Base-by-base conservation (phyloP, 2,329 filamentous ascomycete genomes). In the Aureobasidium namibiae region DNA sequence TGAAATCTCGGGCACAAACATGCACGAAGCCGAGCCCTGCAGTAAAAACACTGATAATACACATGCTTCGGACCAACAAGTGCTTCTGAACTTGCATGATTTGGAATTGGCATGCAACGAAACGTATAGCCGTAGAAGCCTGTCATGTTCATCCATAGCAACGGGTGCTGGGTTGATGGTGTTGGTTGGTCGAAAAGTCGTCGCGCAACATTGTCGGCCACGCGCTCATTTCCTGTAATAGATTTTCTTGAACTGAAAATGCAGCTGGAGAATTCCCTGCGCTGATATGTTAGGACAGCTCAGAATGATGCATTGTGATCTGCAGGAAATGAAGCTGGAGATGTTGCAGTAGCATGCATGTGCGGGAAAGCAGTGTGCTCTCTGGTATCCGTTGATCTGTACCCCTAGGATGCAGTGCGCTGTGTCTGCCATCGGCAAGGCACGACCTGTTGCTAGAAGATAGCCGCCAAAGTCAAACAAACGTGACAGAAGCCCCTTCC, bases 181-280 rank as follows among this genome's bases (percentile, higher is more conserved):
- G 38, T 29, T 52, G 45, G 24, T 46, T 9, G 24, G 36, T 23
- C 13, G 21, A 21, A 8, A 21, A 33, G n/a, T 7, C 8, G 21
- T 29, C 11, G 33, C 23, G 33, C 9, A 39, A 42, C 33, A 46
- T 48, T 36, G 31, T 42, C 4, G n/a, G 23, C 16, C 14, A 16
- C 9, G 36, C 18, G 41, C 38, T 59, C 67, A 76, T 64, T 78
- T 78, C 49, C 76, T 72, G 66, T 78, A 78, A 65, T 77, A 78
- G 59, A 78, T 74, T 84, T 96, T 95, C 75, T 97, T 99, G 80
- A 97, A 96, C 73, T 96, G 92, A 73, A 99, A 99, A 72, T 97
- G 92, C 61, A 99, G 82, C 75, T 96, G 92, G 60, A 99, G 78
- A 67, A 97, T 96, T 56, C 92, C 92, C 89, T 95, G 75, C 82